A percentile compares a stretch with the other conserved stretches of the same genome.
These are phyloP conservation scores for Candolleomyces aberdarensis DNA, from an alignment of 768 basidiomycete species.

Conservation along the genomic window DNA sequence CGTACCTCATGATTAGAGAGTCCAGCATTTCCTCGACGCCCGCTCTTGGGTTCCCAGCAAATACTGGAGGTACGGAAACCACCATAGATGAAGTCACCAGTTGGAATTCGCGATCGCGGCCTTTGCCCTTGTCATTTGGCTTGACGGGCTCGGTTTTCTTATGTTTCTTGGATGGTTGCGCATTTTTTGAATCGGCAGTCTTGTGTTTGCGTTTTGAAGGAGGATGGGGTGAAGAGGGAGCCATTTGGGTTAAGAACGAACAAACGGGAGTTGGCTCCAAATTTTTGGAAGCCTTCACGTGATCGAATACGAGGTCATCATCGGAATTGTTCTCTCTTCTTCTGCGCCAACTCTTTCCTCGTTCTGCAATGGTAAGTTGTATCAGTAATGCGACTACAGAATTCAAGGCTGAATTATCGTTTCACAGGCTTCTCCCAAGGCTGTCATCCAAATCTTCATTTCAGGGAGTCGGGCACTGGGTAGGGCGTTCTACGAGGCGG, in stretches of 20 bases:
- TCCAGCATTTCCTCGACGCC: slow-evolving; percentile 91
- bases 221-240: neutral
- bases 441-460: slow-evolving; percentile 75
- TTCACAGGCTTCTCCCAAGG: slow-evolving; percentile 74
- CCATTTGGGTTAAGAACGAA: neutral
- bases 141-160: slow-evolving; percentile 32
- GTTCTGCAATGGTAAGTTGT: slow-evolving; percentile 13
- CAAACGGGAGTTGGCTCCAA: neutral
- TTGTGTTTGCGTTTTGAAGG: slow-evolving; percentile 40
- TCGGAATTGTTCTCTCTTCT: neutral
- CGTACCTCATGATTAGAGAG: slow-evolving; percentile 91
- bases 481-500: slow-evolving; percentile 88
- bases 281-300: neutral
- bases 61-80: slow-evolving; percentile 79
- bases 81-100: slow-evolving; percentile 62
- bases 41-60: slow-evolving; percentile 62
- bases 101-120: slow-evolving; percentile 51
- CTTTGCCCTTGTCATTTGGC: slow-evolving; percentile 37
- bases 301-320: slow-evolving; percentile 3
- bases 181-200: slow-evolving; percentile 17
- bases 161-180: slow-evolving; percentile 32
- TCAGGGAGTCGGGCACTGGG: slow-evolving; percentile 82
- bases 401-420: neutral
- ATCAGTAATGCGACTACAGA: neutral
- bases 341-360: neutral